phyloP scores from a whole-genome alignment of 768 basidiomycete species.

The Omphalotus guepiniiformis region DNA sequence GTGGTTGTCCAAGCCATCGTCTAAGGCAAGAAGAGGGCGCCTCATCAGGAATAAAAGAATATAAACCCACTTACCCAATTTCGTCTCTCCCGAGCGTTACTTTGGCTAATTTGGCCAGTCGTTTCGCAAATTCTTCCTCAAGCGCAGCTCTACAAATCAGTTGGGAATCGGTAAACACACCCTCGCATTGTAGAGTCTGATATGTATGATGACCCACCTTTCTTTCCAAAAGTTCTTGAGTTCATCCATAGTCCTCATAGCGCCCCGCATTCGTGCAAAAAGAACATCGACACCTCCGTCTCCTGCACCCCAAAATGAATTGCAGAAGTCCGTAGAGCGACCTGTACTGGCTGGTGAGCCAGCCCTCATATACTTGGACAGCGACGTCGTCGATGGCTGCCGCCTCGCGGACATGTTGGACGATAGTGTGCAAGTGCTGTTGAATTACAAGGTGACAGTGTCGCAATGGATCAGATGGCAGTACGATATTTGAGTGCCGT shows the following conservation, averaged over 20 bases:
- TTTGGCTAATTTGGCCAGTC: conserved; percentile 76
- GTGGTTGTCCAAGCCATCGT: no score
- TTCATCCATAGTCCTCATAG: conserved; percentile 84
- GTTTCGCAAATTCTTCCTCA: conserved; percentile 94
- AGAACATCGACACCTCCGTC: conserved; percentile 91
- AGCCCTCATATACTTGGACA: conserved; percentile 63
- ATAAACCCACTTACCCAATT: conserved; percentile 67
- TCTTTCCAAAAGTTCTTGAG: conserved; percentile 89
- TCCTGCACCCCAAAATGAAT: conserved; percentile 89
- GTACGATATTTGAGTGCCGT: not conserved
- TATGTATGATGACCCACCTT: conserved; percentile 48
- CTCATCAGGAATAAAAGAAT: no score
- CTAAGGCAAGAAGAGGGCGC: no score
- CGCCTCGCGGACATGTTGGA: conserved; percentile 67
- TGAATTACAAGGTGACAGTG: not conserved
- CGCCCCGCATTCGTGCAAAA: conserved; percentile 85
- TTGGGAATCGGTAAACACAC: not conserved
- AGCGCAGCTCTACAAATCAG: conserved; percentile 61
- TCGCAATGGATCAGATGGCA: conserved; percentile 1
- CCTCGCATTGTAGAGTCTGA: no score
- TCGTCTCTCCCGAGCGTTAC: conserved; percentile 79
- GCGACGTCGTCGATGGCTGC: conserved; percentile 78
- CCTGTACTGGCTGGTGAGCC: conserved; percentile 41
- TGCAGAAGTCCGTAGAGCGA: conserved; percentile 85
- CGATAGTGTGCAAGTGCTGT: conserved; percentile 17